Evolutionary conservation across 495 filamentous ascomycete species (phyloP).

Genomic region (Aspergillus kassunensis): DNA sequence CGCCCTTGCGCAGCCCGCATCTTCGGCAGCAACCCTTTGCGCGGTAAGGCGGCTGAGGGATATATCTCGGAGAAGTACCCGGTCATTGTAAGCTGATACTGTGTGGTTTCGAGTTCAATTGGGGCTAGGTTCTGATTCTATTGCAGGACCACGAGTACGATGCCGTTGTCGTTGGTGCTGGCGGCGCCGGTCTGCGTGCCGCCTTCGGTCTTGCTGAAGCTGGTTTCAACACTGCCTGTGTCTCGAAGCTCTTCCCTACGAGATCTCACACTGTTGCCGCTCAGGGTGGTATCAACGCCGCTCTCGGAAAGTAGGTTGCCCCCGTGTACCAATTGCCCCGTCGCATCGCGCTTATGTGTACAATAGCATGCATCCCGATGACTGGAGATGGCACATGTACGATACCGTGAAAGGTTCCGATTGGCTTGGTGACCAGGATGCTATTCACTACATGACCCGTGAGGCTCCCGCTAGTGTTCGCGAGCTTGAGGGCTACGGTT

Average conservation of each 20-base stretch:
- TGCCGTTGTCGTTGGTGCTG: slow-evolving; percentile 93
- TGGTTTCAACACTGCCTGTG: slow-evolving; percentile 96
- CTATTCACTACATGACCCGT: slow-evolving; percentile 98
- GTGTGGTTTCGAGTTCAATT: background rate
- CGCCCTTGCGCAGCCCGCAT: slow-evolving; percentile 58
- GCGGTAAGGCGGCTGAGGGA: slow-evolving; percentile 85
- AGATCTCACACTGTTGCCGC: slow-evolving; percentile 94
- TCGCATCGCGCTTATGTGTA: slow-evolving; percentile 2
- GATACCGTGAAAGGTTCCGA: slow-evolving; percentile 98
- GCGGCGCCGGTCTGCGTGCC: slow-evolving; percentile 88
- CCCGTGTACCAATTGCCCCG: background rate
- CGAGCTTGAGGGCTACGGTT: slow-evolving; percentile 96
- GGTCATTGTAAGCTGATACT: slow-evolving; percentile 68
- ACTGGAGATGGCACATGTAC: slow-evolving; percentile 99
- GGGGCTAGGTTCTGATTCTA: slow-evolving; percentile 22
- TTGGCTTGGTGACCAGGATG: slow-evolving; percentile 98
- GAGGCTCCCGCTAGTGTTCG: slow-evolving; percentile 89
- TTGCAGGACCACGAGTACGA: slow-evolving; percentile 70
- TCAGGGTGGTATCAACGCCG: slow-evolving; percentile 67
- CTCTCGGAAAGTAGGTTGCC: slow-evolving; percentile 71
- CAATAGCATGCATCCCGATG: slow-evolving; percentile 73
- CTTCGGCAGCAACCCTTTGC: slow-evolving; percentile 75
- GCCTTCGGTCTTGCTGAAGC: slow-evolving; percentile 96
- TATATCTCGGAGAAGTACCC: slow-evolving; percentile 84
- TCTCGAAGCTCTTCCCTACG: slow-evolving; percentile 97